These are phyloP conservation scores for Rhipidocladum racemiflorum DNA, from an alignment of 176 grass and related monocot genomes.

Conservation along the genomic window DNA sequence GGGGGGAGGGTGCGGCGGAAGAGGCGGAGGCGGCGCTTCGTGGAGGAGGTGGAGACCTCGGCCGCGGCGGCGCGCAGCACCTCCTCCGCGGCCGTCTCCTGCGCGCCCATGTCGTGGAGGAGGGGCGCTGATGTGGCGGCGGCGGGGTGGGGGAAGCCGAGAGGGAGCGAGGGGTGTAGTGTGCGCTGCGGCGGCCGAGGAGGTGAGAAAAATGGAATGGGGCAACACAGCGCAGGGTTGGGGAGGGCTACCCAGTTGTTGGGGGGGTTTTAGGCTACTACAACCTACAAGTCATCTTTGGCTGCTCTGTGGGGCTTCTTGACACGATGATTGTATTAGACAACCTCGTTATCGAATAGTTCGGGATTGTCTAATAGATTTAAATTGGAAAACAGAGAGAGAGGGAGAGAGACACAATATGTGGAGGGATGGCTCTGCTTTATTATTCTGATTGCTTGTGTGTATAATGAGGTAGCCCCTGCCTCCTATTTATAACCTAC, in stretches of 20 bases:
- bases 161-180: constrained; percentile 9
- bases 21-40: constrained; percentile 69
- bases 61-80: constrained; percentile 55
- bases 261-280: constrained; percentile 1
- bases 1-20: constrained; percentile 61
- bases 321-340: too few species aligned
- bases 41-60: constrained; percentile 73
- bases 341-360: too few species aligned
- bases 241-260: constrained; percentile 17
- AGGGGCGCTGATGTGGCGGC: constrained; percentile 17
- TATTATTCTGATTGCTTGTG: too few species aligned
- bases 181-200: constrained; percentile 27
- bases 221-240: constrained; percentile 39
- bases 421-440: too few species aligned
- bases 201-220: neutral
- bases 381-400: too few species aligned
- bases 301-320: neutral
- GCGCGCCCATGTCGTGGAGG: constrained; percentile 33
- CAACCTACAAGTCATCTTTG: neutral
- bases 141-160: neutral
- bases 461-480: too few species aligned
- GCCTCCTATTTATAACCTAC: too few species aligned
- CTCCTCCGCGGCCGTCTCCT: constrained; percentile 49
- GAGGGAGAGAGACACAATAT: too few species aligned
- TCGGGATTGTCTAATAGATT: too few species aligned